Percentiles rank a stretch among this genome's conserved stretches.
Conservation (phyloP, 2,329 filamentous ascomycete genomes). For the Paecilomyces sp. region DNA sequence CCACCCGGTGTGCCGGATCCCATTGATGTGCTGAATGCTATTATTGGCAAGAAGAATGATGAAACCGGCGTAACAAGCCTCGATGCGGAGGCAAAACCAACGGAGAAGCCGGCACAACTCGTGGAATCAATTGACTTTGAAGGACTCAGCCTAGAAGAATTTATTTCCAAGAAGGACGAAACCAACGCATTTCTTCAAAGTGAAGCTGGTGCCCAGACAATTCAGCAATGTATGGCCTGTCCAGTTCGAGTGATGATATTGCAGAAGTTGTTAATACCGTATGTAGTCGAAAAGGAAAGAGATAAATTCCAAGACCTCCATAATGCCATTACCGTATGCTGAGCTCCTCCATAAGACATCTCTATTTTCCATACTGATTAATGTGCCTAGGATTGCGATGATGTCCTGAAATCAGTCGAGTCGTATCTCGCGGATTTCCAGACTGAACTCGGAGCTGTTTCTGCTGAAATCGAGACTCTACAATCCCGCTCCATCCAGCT, state of each 20-base stretch:
- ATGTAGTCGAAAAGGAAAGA: conserved; percentile 66
- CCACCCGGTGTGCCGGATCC: conserved; percentile 59
- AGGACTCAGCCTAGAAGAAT: conserved; percentile 66
- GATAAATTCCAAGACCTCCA: conserved; percentile 86
- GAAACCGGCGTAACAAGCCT: conserved; percentile 7
- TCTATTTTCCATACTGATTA: neutral
- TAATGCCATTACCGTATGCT: conserved; percentile 60
- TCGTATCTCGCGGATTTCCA: conserved; percentile 88
- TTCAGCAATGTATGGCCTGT: conserved; percentile 61
- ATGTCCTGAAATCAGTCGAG: conserved; percentile 88
- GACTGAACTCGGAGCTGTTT: conserved; percentile 84
- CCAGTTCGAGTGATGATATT: conserved; percentile 2
- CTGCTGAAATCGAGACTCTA: conserved; percentile 88
- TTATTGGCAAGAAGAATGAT: conserved; percentile 41
- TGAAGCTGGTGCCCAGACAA: conserved; percentile 49
- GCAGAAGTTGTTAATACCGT: conserved; percentile 8
- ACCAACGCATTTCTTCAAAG: conserved; percentile 17
- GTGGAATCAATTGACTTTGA: conserved; percentile 70
- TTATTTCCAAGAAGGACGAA: conserved; percentile 42
- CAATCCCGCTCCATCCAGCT: conserved; percentile 79
- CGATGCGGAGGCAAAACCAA: conserved; percentile 6
- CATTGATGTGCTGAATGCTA: conserved; percentile 58
- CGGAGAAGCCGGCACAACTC: conserved; percentile 38
- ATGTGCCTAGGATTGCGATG: conserved; percentile 64
- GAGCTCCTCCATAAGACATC: neutral